Base-by-base conservation (phyloP, 225 moss, liverwort and hornwort species). In the Climacium dendroides region DNA sequence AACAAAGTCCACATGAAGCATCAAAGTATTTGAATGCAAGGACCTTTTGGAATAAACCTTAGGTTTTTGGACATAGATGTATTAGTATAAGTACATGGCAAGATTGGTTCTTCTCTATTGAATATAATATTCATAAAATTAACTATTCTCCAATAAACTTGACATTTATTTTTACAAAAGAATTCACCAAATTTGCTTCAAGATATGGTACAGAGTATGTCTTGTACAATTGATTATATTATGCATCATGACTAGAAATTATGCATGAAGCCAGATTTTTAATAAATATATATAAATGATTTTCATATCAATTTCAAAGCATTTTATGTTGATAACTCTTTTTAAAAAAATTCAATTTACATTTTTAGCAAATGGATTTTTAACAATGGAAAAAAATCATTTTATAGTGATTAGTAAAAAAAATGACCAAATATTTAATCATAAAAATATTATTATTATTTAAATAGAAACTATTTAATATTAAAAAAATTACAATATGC, bases 1-100 rank as follows among this genome's bases (percentile, higher is more conserved):
- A 6, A 7, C 11, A 6, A 47, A 48, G 19, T 4, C 30, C 7
- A 47, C 7, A 47, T 30, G 11, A 1, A 19, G 15, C 48, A 30
- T 73, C 47, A 47, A 45, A 73, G 30, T 48, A 30, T 73, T 47
- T 73, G 30, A 19, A 30, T 73, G 47, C 30, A 30, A 30, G 1
- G 19, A 19, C 19, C 7, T 47, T 73, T 8, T 1, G 5, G 11
- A 1, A 17, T 30, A 30, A 30, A 6, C 19, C 4, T 17, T 47
- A 18, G 7, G 17, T 2, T 37, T n/a, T 2, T 47, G 47, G 4
- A 73, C 6, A 29, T 73, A 73, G 19, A 7, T 47, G 2, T 73
- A 6, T 8, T 29, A 30, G 17, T 73, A 2, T 30, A 67, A 29
- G 4, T 29, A 9, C 0, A 19, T 0, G 4, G 3, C 3, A 18